These are phyloP conservation scores for Fraxinus dipetala DNA, from an alignment of 305 asterid species.

Conservation along the genomic window DNA sequence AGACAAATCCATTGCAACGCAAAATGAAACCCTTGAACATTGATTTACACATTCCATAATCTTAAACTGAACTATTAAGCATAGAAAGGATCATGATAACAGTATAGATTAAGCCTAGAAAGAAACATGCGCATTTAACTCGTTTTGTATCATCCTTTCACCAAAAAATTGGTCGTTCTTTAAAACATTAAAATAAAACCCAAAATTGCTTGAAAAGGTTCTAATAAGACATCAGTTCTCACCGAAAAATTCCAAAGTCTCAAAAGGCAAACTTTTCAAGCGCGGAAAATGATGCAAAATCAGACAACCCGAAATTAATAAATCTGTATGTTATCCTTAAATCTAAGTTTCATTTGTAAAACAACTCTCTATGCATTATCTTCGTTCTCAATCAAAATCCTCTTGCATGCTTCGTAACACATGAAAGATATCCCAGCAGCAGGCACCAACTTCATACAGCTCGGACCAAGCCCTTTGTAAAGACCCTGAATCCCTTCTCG, in stretches of 20 bases:
- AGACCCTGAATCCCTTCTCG: conserved; percentile 74
- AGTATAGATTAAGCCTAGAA: background rate
- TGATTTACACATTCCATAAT: background rate
- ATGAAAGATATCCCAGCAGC: conserved; percentile 98
- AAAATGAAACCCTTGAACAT: background rate
- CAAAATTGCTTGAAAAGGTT: background rate
- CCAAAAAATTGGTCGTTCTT: background rate
- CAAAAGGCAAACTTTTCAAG: conserved; percentile 18
- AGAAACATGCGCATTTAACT: background rate
- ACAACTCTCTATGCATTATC: conserved; percentile 40
- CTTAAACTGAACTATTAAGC: background rate
- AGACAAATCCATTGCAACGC: background rate
- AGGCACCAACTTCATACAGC: conserved; percentile 90
- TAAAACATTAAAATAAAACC: background rate
- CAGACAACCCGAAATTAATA: conserved; percentile 13
- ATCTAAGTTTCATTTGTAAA: conserved; percentile 8
- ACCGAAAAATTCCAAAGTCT: conserved; percentile 6
- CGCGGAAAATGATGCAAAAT: background rate
- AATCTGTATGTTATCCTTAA: conserved; percentile 11
- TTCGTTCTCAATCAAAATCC: conserved; percentile 74
- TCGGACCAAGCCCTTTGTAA: conserved; percentile 92
- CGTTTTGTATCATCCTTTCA: background rate
- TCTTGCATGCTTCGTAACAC: conserved; percentile 97
- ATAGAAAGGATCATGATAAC: background rate
- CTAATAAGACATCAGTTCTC: conserved; percentile 9